Evolutionary conservation across 148 eudicot genomes (phyloP), one percentile per base, ranked within the genome.

Genomic region (Fagopyrum homotropicum): DNA sequence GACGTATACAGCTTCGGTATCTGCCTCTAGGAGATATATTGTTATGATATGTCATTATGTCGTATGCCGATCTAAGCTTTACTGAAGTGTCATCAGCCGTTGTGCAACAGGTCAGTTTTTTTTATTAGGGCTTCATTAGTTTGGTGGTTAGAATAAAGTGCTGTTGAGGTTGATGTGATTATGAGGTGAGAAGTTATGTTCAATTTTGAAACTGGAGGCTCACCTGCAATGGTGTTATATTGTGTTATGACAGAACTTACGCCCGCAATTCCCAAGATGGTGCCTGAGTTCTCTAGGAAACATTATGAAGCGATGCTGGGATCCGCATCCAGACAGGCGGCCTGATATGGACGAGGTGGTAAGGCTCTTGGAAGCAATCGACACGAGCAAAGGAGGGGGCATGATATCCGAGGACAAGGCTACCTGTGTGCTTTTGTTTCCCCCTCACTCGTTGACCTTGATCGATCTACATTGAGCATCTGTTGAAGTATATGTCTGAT

Each of bases 11-110:
- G 94, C 81, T 89, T 87, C 66, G 94, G 93, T 17, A 79, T 93
- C 72, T 93, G 98, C 83, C 78, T 93, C 49, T 93, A 96, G 98
- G 98, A 93, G 81, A 88, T 82, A 12, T 93, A 93, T 80, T 93
- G 98, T 73, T 93, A 93, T 75, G 98, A 90, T 72, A 85, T 93
- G 79, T 93, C 93, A 40, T 93, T n/a, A n/a, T n/a, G n/a, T n/a
- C n/a, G n/a, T n/a, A 93, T 78, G 75, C 82, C 0, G 84, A 84
- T 79, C 86, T 85, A 49, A 89, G 96, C 79, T 93, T 93, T 79
- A 84, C 91, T 63, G 96, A 93, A 84, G 88, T 88, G 72, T 87
- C 96, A 29, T 85, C 88, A 52, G 88, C 91, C 51, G 90, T 93
- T 69, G 98, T 93, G 77, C 84, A 86, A 74, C 91, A 85, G 85